Evolutionary conservation across 148 eudicot species (phyloP).

Genomic region (Rhododendron kiyosumense): DNA sequence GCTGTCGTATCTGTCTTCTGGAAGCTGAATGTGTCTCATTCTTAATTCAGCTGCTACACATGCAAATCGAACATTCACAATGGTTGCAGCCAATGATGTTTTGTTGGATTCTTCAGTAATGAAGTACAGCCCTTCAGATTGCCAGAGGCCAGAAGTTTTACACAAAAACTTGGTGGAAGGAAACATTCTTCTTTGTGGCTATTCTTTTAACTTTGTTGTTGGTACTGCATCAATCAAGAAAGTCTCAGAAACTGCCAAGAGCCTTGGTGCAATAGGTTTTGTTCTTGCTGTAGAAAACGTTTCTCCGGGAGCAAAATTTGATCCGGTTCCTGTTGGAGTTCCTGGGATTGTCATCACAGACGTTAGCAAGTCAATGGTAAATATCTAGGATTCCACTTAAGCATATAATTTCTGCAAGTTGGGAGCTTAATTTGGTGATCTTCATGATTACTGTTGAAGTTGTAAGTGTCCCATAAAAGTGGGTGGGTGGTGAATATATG

Average conservation of each 20-base stretch:
- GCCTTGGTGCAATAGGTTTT: slow-evolving; percentile 89
- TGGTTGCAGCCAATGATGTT: slow-evolving; percentile 92
- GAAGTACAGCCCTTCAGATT: slow-evolving; percentile 77
- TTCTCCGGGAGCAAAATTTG: slow-evolving; percentile 94
- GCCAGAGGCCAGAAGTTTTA: slow-evolving; percentile 86
- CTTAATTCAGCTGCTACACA: slow-evolving; percentile 83
- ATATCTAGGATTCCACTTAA: slow-evolving; percentile 1
- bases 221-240: slow-evolving; percentile 86
- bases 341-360: slow-evolving; percentile 93
- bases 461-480: neutral
- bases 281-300: slow-evolving; percentile 94
- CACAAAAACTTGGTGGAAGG: slow-evolving; percentile 85
- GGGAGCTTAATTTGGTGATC: neutral
- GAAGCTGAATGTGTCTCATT: slow-evolving; percentile 16
- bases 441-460: neutral
- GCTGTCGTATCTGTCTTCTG: neutral
- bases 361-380: slow-evolving; percentile 72
- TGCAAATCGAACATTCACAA: slow-evolving; percentile 51
- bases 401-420: neutral
- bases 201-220: slow-evolving; percentile 86
- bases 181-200: slow-evolving; percentile 91
- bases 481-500: neutral
- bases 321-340: slow-evolving; percentile 84
- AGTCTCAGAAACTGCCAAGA: slow-evolving; percentile 88
- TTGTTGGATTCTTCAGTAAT: slow-evolving; percentile 61